Evolutionary conservation across 441 rosid species (phyloP).

Genomic region (Flueggea neowawraea): DNA sequence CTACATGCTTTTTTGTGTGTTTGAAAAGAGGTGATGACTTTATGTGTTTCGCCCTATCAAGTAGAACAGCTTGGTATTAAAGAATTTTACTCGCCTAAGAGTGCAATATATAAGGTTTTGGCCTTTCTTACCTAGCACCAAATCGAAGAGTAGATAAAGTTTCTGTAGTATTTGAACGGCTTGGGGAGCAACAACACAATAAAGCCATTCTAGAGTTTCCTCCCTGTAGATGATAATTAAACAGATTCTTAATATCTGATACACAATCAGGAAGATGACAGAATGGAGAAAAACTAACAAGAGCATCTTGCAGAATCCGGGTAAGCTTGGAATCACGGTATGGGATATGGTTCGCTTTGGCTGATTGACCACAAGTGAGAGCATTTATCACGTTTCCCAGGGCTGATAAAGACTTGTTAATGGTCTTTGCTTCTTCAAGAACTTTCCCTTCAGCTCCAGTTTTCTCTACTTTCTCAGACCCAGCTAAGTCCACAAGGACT

Average conservation of each 20-base stretch:
- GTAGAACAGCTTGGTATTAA: no score
- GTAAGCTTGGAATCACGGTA: slow-evolving; percentile 96
- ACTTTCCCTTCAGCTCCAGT: slow-evolving; percentile 94
- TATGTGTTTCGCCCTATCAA: slow-evolving; percentile 80
- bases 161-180: slow-evolving; percentile 72
- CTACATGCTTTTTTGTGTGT: slow-evolving; percentile 16
- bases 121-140: slow-evolving; percentile 64
- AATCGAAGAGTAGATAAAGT: slow-evolving; percentile 88
- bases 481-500: slow-evolving; percentile 89
- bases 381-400: slow-evolving; percentile 87
- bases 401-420: slow-evolving; percentile 85
- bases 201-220: slow-evolving; percentile 78
- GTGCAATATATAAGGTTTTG: not conserved
- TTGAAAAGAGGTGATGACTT: slow-evolving; percentile 52
- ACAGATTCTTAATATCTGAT: slow-evolving; percentile 12
- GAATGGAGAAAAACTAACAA: slow-evolving; percentile 44
- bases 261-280: not conserved
- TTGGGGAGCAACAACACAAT: slow-evolving; percentile 94
- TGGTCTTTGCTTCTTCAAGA: slow-evolving; percentile 93
- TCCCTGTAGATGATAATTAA: slow-evolving; percentile 45
- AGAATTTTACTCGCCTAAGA: not conserved
- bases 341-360: slow-evolving; percentile 71
- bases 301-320: slow-evolving; percentile 81
- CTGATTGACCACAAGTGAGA: slow-evolving; percentile 60
- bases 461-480: slow-evolving; percentile 94